Evolutionary conservation across 2,329 filamentous ascomycete species (phyloP), one percentile per base, ranked within the genome.

Genomic region (Ophiostoma montium): DNA sequence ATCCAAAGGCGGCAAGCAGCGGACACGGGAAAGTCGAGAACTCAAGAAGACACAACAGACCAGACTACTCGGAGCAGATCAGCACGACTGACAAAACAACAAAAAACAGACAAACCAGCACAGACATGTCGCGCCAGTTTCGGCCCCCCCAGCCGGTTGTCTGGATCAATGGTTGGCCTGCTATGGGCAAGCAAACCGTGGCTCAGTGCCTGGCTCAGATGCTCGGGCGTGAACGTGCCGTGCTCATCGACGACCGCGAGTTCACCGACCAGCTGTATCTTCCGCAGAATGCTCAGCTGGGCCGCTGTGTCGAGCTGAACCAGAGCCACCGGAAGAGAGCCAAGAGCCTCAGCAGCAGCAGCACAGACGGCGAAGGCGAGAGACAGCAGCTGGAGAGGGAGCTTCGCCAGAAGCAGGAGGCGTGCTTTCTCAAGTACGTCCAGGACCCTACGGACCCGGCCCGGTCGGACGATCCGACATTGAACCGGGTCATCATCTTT

Each of bases 81-180:
- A n/a, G n/a, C n/a, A n/a, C n/a, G n/a, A n/a, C n/a, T n/a, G 11
- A 15, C 19, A 8, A 15, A 18, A 5, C 23, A 11, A 12, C 38
- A 12, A 13, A 21, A n/a, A 15, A 16, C 13, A 19, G 16, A n/a
- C 11, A 19, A 12, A 32, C 27, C 12, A 11, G 8, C 33, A 21
- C n/a, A 10, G 5, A 16, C 35, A 36, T 23, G 35, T 44, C 46
- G 39, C 19, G 23, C 12, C 38, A 23, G n/a, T n/a, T 33, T 12
- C 42, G 43, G 7, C 36, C 44, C 1, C 41, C 47, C 0, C 52
- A 57, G 16, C 61, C 62, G 5, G 46, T 63, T 5, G 54, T 65
- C 31, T 61, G 59, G 51, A 60, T 65, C 57, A 65, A 64, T 51
- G 62, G 62, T 50, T 60, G 58, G 58, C 59, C 58, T 3, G 61